Percentiles rank a stretch among this genome's conserved stretches.
These are phyloP conservation scores for Inga oerstediana DNA, from an alignment of 306 rosid species.

Conservation along the genomic window DNA sequence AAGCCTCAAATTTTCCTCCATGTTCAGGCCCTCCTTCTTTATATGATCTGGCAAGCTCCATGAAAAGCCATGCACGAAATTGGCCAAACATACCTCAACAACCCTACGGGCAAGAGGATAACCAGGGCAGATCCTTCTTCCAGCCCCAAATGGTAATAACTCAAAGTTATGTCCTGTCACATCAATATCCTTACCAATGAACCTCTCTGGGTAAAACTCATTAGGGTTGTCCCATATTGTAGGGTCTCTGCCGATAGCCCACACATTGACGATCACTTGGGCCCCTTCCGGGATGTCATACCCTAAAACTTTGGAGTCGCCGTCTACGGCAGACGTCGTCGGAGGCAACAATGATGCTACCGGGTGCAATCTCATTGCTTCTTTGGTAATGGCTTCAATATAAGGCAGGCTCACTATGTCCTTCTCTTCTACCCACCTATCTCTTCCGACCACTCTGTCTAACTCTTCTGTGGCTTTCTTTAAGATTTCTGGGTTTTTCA, in stretches of 20 bases:
- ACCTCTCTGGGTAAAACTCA: neutral
- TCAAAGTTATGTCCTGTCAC: neutral
- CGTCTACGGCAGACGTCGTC: neutral
- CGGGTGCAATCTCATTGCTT: neutral
- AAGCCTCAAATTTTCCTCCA: no score
- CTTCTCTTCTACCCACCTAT: neutral
- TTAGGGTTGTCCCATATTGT: neutral
- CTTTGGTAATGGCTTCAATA: neutral
- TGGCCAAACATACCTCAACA: conserved; percentile 48
- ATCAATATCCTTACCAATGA: neutral
- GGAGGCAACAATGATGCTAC: neutral
- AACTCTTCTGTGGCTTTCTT: no score
- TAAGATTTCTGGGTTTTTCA: no score
- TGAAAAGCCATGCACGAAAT: no score
- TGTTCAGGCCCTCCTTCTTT: no score
- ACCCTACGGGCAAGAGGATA: conserved; percentile 45
- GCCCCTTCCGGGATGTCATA: neutral
- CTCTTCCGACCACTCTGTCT: neutral
- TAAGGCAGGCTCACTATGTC: neutral
- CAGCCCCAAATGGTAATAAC: neutral
- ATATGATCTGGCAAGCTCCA: no score
- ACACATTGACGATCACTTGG: neutral
- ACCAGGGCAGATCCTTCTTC: neutral
- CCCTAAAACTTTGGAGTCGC: neutral
- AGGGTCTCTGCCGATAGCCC: neutral